A percentile compares a stretch with the other conserved stretches of the same genome.
Conservation (phyloP, 495 filamentous ascomycete species). For the Neurospora africana region DNA sequence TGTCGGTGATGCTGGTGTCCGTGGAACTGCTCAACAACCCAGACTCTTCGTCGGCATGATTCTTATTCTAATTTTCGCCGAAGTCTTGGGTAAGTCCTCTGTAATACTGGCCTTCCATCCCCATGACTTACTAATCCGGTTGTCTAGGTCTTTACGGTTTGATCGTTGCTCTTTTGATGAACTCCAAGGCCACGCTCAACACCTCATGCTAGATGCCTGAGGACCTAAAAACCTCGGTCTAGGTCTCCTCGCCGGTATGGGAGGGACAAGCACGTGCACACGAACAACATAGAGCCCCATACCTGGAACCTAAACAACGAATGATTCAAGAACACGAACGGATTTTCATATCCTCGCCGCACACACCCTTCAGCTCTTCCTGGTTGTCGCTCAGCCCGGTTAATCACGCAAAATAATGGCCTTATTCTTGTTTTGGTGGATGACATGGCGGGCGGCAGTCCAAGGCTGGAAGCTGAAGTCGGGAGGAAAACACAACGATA, state of each 20-base stretch:
- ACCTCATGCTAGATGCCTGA: slow-evolving; percentile 26
- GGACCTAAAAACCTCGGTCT: not conserved
- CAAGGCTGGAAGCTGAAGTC: not conserved
- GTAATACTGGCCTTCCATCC: not conserved
- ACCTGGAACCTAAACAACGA: not conserved
- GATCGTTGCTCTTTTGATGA: slow-evolving; percentile 98
- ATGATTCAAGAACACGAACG: not conserved
- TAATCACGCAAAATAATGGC: not conserved
- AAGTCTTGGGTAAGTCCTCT: slow-evolving; percentile 79
- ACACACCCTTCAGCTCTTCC: not conserved
- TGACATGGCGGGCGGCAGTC: not conserved
- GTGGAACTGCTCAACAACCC: slow-evolving; percentile 95
- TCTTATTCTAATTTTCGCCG: slow-evolving; percentile 99
- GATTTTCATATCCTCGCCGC: not conserved
- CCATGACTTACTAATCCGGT: slow-evolving; percentile 4
- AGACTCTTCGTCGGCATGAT: slow-evolving; percentile 99
- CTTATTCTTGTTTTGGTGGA: not conserved
- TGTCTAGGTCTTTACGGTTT: slow-evolving; percentile 82
- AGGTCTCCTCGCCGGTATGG: not conserved
- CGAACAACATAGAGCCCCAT: not conserved
- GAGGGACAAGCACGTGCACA: not conserved
- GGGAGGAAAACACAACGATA: not conserved
- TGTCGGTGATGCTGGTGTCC: slow-evolving; percentile 97
- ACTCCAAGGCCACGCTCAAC: slow-evolving; percentile 62
- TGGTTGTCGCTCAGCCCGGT: not conserved